Evolutionary conservation across 1,284 basidiomycete species (phyloP).

Genomic region (Hypsizygus ulmarius): DNA sequence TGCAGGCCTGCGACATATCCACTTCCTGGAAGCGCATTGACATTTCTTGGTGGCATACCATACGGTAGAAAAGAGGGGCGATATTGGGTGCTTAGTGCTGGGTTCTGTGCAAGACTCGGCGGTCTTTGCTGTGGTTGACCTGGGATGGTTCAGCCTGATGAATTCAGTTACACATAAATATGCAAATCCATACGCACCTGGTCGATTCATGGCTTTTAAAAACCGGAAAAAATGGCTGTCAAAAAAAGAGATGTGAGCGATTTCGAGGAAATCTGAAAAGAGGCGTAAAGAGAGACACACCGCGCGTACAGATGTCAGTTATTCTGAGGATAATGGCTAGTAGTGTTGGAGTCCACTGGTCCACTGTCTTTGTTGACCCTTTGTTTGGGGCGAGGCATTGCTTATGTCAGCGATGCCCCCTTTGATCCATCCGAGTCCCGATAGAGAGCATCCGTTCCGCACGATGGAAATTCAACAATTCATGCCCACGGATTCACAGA

Average conservation of each 20-base stretch:
- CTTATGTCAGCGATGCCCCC: conserved; percentile 13
- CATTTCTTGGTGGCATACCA: conserved; percentile 60
- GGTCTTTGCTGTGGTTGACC: conserved; percentile 79
- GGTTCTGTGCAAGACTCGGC: conserved; percentile 66
- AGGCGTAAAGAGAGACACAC: conserved; percentile 14
- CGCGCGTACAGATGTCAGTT: conserved; percentile 22
- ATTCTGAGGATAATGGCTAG: conserved; percentile 17
- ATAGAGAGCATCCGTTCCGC: no score
- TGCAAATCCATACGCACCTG: conserved; percentile 35
- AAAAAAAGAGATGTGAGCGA: conserved; percentile 18
- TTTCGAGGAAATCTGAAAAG: background rate
- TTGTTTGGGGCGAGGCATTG: conserved; percentile 29
- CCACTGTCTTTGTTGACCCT: conserved; percentile 36
- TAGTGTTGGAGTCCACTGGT: conserved; percentile 20
- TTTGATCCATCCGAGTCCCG: background rate
- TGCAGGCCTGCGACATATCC: conserved; percentile 52
- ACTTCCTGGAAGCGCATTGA: conserved; percentile 46
- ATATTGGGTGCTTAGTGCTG: conserved; percentile 59
- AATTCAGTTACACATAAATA: conserved; percentile 20
- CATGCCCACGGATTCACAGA: conserved; percentile 2
- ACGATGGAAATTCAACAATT: background rate
- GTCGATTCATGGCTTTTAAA: conserved; percentile 46
- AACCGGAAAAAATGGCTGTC: conserved; percentile 23
- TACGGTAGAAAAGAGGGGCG: conserved; percentile 63
- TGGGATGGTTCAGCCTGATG: conserved; percentile 32